phyloP scores from a whole-genome alignment of 768 basidiomycete genomes.

The Tubosaeta sp. region DNA sequence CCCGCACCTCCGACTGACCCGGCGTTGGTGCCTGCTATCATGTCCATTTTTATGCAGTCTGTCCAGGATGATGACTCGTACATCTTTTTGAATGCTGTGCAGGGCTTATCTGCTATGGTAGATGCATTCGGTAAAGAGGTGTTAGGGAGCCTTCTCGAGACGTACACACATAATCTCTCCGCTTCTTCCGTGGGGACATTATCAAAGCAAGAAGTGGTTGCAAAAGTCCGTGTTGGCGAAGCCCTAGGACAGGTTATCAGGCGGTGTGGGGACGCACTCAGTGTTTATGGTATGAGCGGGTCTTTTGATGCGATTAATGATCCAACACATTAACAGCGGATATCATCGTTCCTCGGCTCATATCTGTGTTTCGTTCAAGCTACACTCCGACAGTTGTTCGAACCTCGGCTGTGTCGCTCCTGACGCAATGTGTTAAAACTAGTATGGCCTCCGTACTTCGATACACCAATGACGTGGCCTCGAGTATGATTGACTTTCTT shows the following conservation, averaged over 20 bases:
- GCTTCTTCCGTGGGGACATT: conserved; percentile 32
- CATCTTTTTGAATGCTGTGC: conserved; percentile 88
- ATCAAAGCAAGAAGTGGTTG: conserved; percentile 66
- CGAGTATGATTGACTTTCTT: conserved; percentile 73
- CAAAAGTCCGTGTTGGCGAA: conserved; percentile 76
- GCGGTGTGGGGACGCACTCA: conserved; percentile 64
- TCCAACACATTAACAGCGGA: conserved; percentile 45
- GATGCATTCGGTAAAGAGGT: conserved; percentile 67
- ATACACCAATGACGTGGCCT: conserved; percentile 58
- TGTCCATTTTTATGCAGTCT: conserved; percentile 81
- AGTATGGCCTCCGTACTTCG: conserved; percentile 57
- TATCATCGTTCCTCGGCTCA: conserved; percentile 68
- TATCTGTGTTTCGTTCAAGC: conserved; percentile 52
- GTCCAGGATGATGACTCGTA: conserved; percentile 94
- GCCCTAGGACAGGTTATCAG: conserved; percentile 75
- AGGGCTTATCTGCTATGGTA: conserved; percentile 84
- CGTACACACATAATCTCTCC: conserved; percentile 59
- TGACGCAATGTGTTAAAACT: conserved; percentile 69
- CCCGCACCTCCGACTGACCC: conserved; percentile 37
- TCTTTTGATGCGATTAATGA: background rate
- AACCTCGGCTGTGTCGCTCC: conserved; percentile 60
- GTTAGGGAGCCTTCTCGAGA: conserved; percentile 57
- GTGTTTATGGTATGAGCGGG: conserved; percentile 52
- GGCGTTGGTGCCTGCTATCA: conserved; percentile 75
- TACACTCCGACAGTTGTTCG: conserved; percentile 72